Evolutionary conservation across 1,139 yeast genomes (phyloP), one percentile per base, ranked within the genome.

Genomic region (Nematodospora anomalae): DNA sequence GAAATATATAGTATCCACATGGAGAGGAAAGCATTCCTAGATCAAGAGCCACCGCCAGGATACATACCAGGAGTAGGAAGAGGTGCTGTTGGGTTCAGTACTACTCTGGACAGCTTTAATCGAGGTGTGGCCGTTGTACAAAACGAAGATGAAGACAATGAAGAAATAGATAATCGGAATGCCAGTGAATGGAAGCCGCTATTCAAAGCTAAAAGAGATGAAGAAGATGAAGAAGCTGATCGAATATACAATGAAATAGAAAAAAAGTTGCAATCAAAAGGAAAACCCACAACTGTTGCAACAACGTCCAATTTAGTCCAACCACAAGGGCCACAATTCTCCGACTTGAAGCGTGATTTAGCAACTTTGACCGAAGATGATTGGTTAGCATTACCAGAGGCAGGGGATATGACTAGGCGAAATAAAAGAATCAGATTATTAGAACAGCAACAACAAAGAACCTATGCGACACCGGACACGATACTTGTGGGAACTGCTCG

Each of bases 11-110:
- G 21, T 18, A 8, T 18, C 14, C 22, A 13, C 6, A 75, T 76
- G 80, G 77, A 73, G 20, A 53, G 77, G 35, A 64, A 64, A 46
- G 69, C 79, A n/a, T 92, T 92, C 59, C 69, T 92, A 38, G 90
- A 84, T 52, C 89, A 85, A 64, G 80, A 83, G 45, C 83, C 97
- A 0, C 98, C 98, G 0, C 78, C 83, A 3, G 95, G 95, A 5
- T 92, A 92, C 55, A 76, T 89, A 26, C 85, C 97, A 2, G 98
- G 98, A 22, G 64, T 89, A 6, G 98, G 97, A 0, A 71, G 98
- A 54, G 98, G 98, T 12, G 98, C 97, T 2, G 78, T 87, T 0
- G 97, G 97, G 1, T 90, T 90, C 58, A 75, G 88, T 42, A 36
- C 44, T n/a, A 26, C 28, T 4, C 85, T 92, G 2, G 95, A 84